Evolutionary conservation across 768 basidiomycete genomes (phyloP), one percentile per base, ranked within the genome.

Genomic region (Kwoniella heveanensis): DNA sequence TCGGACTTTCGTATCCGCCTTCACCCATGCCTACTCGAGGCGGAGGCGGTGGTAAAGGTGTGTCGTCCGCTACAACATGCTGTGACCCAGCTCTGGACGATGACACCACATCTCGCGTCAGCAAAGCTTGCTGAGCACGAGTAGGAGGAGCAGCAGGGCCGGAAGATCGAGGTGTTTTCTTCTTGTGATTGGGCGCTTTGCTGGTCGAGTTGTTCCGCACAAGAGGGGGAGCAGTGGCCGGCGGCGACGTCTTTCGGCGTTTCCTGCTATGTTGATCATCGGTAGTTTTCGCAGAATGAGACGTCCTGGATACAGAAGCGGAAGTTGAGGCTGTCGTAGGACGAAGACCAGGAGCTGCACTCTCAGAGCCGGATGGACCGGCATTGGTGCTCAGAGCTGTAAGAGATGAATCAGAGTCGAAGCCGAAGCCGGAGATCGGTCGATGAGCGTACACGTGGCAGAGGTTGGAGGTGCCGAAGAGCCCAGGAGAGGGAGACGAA

Each of bases 11-110:
- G 32, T 44, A 59, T 3, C 17, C 9, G 10, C 57, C 66, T 30
- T 67, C 66, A 22, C 66, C 66, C 66, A 67, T 67, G 37, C 66
- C 62, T 29, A 54, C 54, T 48, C 66, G 21, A 46, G 66, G 54
- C 2, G 56, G 62, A 3, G 56, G 52, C 1, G 55, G 55, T 21
- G 52, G 58, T 9, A 66, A 37, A 7, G 65, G 65, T 36, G 59
- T 15, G 48, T 66, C 65, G 44, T 66, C 65, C 37, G 61, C 65
- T n/a, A 66, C 65, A 8, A 66, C 57, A 50, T 61, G 60, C 27
- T 61, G 60, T 9, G 60, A 56, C n/a, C 54, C 60, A 19, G 58
- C 64, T 48, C 60, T 27, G 32, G 46, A 44, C 1, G 55, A 19
- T 10, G 46, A 24, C 24, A n/a, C 22, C 1, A 37, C 44, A 10